phyloP scores from a whole-genome alignment of 2,329 filamentous ascomycete species.

The Fragosphaeria purpurea region DNA sequence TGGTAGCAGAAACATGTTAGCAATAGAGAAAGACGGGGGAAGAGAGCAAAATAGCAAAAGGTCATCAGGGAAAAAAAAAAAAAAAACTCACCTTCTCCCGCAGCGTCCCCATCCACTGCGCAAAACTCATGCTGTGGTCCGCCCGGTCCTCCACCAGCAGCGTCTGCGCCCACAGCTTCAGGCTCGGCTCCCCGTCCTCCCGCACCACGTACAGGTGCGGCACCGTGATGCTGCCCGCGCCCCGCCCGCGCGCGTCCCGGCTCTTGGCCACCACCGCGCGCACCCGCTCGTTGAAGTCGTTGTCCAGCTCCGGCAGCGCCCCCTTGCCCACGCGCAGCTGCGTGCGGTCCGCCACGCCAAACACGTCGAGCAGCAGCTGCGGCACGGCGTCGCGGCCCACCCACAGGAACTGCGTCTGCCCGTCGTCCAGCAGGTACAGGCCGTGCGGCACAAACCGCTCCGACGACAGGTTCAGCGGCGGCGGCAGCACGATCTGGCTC shows the following conservation, averaged over 20 bases:
- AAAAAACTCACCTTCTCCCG: constrained; percentile 71
- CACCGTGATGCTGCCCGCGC: constrained; percentile 85
- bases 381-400: constrained; percentile 86
- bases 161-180: constrained; percentile 96
- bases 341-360: constrained; percentile 73
- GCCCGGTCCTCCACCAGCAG: constrained; percentile 89
- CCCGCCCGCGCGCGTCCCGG: constrained; percentile 72
- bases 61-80: not conserved
- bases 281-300: constrained; percentile 93
- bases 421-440: constrained; percentile 92
- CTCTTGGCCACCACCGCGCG: constrained; percentile 88
- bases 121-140: constrained; percentile 85
- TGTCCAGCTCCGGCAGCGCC: constrained; percentile 75
- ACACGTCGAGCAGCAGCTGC: constrained; percentile 80
- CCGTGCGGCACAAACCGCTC: constrained; percentile 82
- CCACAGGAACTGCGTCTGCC: constrained; percentile 97
- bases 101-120: constrained; percentile 85
- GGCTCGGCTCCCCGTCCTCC: constrained; percentile 88
- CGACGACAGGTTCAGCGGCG: constrained; percentile 75
- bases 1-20: not conserved
- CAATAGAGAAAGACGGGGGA: not conserved
- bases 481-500: constrained; percentile 81
- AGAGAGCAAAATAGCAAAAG: not conserved
- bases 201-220: constrained; percentile 89
- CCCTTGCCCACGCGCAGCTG: constrained; percentile 88